Conservation (phyloP, 805 yeast genomes). For the Candida manassasensis region DNA sequence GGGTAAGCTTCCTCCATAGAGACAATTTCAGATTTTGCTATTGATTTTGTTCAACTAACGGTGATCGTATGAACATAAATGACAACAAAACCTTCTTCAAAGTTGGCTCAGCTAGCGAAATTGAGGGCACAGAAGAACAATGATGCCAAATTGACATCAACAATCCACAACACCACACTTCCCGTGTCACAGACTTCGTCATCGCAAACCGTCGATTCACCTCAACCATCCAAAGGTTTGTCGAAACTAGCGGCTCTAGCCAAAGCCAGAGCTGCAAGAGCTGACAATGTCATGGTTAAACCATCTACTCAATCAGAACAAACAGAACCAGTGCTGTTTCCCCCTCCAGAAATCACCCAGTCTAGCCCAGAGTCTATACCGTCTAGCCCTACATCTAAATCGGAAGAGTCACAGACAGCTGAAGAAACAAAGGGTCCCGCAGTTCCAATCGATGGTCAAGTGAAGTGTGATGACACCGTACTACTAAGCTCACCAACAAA, state of each 20-base stretch:
- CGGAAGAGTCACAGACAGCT: too few relatives aligned
- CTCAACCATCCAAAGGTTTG: constrained; percentile 5
- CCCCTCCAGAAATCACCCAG: too few relatives aligned
- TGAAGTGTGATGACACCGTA: constrained; percentile 8
- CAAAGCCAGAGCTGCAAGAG: constrained; percentile 25
- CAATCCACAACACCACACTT: background rate
- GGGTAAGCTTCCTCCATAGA: background rate
- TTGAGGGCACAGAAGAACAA: constrained; percentile 13
- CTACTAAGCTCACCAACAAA: constrained; percentile 10
- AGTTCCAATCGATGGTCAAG: constrained; percentile 3
- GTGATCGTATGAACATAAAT: background rate
- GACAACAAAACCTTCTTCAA: constrained; percentile 11
- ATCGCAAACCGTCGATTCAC: constrained; percentile 1
- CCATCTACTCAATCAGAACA: too few relatives aligned
- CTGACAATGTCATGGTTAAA: too few relatives aligned
- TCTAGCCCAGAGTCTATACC: too few relatives aligned
- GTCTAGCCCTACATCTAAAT: too few relatives aligned
- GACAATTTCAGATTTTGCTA: background rate
- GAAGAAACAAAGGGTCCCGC: background rate
- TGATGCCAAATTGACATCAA: background rate
- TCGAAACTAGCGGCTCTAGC: constrained; percentile 49
- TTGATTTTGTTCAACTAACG: too few relatives aligned
- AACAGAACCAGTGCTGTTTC: too few relatives aligned
- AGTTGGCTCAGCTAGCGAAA: constrained; percentile 22
- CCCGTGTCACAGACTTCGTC: background rate